Evolutionary conservation across 345 rosid species (phyloP), one percentile per base, ranked within the genome.

Genomic region (Hibiscus syriacus): DNA sequence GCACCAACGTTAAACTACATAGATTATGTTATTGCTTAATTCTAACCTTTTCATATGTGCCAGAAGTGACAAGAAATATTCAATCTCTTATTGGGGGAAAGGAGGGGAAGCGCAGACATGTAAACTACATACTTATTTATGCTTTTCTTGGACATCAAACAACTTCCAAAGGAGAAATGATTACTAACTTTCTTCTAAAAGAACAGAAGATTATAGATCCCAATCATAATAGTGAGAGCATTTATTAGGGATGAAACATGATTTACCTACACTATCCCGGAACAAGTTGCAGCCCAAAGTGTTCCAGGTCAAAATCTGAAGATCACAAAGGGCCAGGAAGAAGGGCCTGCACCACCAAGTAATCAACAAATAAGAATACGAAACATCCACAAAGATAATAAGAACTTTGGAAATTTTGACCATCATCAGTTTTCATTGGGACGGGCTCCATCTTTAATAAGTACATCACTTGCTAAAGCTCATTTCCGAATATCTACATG

Each of bases 401-500:
- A 36, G 55, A 71, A 22, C n/a, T 30, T 27, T 3, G 67, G 25
- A 61, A 56, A 75, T 67, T 56, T 73, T 50, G 60, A 83, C 89
- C 86, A 79, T 77, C 55, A 67, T 76, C 74, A 66, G 73, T 74
- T 77, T 77, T 75, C n/a, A 78, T 76, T 75, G 71, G 73, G 63
- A 75, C 67, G 70, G 27, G 69, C 60, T 76, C 57, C 77, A 60
- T 67, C 61, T 74, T 64, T 69, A 68, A 69, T 69, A 70, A 75
- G 80, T 25, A 63, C 76, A 80, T 82, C 84, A 80, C 84, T 85
- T 82, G 82, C 87, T 78, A 80, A 82, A 89, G 74, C 82, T 86
- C 96, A 89, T 89, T 70, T 85, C 87, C 1, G 94, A 88, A 70
- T 86, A 87, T 79, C 92, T 86, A 75, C 80, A 84, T 20, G 36